Evolutionary conservation across 495 filamentous ascomycete species (phyloP).

Genomic region (Penicillium macrosclerotiorum): DNA sequence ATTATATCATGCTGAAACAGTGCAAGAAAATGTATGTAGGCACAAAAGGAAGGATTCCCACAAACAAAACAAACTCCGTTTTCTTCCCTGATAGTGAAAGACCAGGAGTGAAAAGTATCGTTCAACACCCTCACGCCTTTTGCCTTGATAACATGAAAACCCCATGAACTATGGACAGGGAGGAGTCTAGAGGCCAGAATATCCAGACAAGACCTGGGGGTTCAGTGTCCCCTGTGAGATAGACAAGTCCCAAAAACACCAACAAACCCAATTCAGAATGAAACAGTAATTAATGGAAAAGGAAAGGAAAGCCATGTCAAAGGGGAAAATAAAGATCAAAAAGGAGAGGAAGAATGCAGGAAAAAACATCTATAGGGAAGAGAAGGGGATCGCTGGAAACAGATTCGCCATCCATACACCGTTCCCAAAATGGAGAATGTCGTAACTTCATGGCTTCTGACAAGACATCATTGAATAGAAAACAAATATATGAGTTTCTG

Average conservation of each 20-base stretch:
- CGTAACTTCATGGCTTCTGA: conserved; percentile 37
- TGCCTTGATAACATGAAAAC: background rate
- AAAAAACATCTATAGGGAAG: conserved; percentile 3
- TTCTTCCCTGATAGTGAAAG: background rate
- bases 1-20: background rate
- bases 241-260: background rate
- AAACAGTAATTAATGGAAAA: too few species aligned
- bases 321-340: background rate
- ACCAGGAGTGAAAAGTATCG: background rate
- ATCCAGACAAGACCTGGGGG: background rate
- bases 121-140: conserved; percentile 13
- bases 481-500: background rate
- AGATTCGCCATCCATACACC: conserved; percentile 6
- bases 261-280: conserved; percentile 2
- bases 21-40: background rate
- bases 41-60: background rate
- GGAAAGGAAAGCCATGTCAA: too few species aligned
- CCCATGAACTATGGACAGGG: conserved; percentile 2
- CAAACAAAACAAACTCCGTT: background rate
- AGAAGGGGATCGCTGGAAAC: conserved; percentile 11
- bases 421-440: conserved; percentile 18
- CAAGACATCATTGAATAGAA: conserved; percentile 15
- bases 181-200: background rate
- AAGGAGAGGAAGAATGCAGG: background rate
- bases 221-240: too few species aligned